Conservation (phyloP, 192 early-diverging fungal species). For the Mortierella hygrophila region DNA sequence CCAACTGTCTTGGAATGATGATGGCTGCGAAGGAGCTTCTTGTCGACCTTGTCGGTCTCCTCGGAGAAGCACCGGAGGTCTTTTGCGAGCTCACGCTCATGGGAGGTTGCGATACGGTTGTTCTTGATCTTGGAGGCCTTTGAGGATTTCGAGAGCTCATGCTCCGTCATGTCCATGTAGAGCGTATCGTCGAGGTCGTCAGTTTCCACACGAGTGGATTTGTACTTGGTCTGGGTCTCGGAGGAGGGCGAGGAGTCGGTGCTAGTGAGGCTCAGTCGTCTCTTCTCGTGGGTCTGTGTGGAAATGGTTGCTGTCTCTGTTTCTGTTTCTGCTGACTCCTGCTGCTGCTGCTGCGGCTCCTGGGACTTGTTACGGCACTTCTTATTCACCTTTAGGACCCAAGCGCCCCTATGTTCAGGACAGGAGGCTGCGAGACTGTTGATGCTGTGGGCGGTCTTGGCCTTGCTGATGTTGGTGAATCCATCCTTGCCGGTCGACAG, state of each 20-base stretch:
- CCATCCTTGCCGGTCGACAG: constrained; percentile 25
- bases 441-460: constrained; percentile 18
- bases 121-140: constrained; percentile 41
- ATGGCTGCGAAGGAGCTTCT: constrained; percentile 21
- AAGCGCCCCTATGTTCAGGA: constrained; percentile 25
- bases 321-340: too few relatives aligned
- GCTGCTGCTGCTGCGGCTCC: not conserved
- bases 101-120: constrained; percentile 18
- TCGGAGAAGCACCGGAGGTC: constrained; percentile 20
- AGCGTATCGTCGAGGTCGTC: not conserved
- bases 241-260: not conserved
- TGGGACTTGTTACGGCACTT: constrained; percentile 10
- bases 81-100: constrained; percentile 24
- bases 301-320: not conserved
- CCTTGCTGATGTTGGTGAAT: constrained; percentile 46
- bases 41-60: constrained; percentile 21
- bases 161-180: constrained; percentile 50
- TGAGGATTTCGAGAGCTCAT: constrained; percentile 39
- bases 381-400: constrained; percentile 48
- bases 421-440: constrained; percentile 23
- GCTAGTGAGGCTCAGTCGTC: not conserved
- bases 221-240: not conserved
- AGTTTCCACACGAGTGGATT: not conserved
- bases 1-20: not conserved
- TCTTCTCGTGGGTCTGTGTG: constrained; percentile 1